These are phyloP conservation scores for Adansonia gregorii DNA, from an alignment of 441 rosid species.

Conservation along the genomic window DNA sequence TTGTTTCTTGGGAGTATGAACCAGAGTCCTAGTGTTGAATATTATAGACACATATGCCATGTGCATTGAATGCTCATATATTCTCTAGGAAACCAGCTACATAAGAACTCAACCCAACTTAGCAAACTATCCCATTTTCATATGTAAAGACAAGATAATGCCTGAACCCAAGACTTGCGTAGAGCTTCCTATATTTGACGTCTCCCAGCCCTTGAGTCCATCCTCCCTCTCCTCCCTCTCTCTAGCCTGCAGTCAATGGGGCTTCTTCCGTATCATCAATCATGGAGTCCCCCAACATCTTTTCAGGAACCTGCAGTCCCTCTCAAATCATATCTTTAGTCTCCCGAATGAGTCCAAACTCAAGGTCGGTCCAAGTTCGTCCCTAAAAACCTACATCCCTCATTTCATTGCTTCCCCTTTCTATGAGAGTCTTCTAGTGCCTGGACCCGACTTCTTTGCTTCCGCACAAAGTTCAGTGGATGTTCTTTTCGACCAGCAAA, in stretches of 20 bases:
- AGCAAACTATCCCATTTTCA: constrained; percentile 27
- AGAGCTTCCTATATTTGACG: constrained; percentile 62
- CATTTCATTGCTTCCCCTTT: constrained; percentile 61
- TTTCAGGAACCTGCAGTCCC: constrained; percentile 34
- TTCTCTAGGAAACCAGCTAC: neutral
- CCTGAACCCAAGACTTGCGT: constrained; percentile 29
- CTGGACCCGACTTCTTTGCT: constrained; percentile 50
- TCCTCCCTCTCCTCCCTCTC: constrained; percentile 42
- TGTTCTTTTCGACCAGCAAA: constrained; percentile 36
- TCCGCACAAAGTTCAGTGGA: constrained; percentile 52
- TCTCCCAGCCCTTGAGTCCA: constrained; percentile 54
- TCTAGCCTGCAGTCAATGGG: constrained; percentile 51
- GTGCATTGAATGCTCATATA: constrained; percentile 9
- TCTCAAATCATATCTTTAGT: constrained; percentile 44
- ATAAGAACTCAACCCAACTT: constrained; percentile 30
- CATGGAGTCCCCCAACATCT: constrained; percentile 48
- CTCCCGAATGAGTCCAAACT: constrained; percentile 51
- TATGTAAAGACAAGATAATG: constrained; percentile 26
- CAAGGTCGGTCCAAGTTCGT: constrained; percentile 52
- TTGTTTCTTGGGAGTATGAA: neutral
- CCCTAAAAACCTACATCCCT: constrained; percentile 48
- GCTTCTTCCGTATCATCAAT: constrained; percentile 52
- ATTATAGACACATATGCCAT: constrained; percentile 6
- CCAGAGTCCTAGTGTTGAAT: neutral
- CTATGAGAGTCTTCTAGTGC: constrained; percentile 52